Evolutionary conservation across 2,329 filamentous ascomycete species (phyloP).

Genomic region (Blastomyces percursus): DNA sequence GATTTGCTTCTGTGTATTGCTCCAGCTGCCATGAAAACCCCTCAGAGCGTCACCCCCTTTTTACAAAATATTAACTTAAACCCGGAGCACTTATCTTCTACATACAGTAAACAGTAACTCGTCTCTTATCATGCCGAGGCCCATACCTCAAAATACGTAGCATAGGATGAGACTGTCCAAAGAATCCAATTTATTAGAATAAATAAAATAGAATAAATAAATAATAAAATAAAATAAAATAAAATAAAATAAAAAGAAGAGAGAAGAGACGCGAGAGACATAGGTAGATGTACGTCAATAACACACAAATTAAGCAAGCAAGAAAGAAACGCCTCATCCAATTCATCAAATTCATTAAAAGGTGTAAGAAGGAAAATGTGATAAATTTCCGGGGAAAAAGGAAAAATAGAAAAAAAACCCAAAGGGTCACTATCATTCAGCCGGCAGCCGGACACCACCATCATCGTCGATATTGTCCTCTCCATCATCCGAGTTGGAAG

Average conservation of each 20-base stretch:
- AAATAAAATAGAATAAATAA: no score
- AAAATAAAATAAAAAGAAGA: neutral
- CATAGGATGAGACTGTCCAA: neutral
- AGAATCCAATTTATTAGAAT: neutral
- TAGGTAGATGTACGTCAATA: no score
- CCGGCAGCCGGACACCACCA: neutral
- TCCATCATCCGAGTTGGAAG: neutral
- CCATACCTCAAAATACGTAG: neutral
- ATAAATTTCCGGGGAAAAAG: no score
- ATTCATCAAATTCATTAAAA: no score
- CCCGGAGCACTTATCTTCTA: neutral
- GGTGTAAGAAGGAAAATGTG: no score
- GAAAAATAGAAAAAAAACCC: neutral
- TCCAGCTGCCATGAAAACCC: neutral
- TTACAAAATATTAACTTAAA: neutral
- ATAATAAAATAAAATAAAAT: no score
- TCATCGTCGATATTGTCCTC: slow-evolving; percentile 2
- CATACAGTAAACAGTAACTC: no score
- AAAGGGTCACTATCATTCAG: neutral
- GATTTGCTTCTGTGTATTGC: neutral
- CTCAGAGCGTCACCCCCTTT: neutral
- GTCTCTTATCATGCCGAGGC: neutral
- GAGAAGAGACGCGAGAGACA: neutral
- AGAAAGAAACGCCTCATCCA: no score
- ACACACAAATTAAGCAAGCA: no score